A percentile compares a stretch with the other conserved stretches of the same genome.
phyloP scores from a whole-genome alignment of 2,329 filamentous ascomycete genomes.

The Lecanoromycetidae sp. region DNA sequence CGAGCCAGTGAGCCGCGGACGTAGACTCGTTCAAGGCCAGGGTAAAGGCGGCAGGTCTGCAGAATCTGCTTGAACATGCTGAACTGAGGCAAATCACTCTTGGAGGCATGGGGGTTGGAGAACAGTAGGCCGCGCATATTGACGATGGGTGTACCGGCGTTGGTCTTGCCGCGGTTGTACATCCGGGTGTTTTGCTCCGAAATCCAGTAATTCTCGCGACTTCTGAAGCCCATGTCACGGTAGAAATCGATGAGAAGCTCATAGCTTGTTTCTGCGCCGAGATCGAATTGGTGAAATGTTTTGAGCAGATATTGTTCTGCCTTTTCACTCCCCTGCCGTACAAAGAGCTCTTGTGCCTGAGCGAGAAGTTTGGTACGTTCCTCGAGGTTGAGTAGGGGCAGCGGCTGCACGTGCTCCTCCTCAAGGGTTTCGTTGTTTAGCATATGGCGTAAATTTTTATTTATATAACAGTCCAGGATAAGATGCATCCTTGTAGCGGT shows the following conservation, averaged over 20 bases:
- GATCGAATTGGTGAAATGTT: too few relatives aligned
- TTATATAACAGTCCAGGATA: not conserved
- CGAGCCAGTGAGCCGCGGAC: not conserved
- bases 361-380: not conserved
- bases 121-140: not conserved
- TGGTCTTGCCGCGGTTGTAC: too few relatives aligned
- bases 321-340: not conserved
- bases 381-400: not conserved
- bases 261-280: too few relatives aligned
- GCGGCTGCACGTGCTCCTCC: not conserved
- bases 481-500: not conserved
- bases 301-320: not conserved
- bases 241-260: too few relatives aligned
- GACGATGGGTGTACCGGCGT: too few relatives aligned
- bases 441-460: not conserved
- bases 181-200: too few relatives aligned
- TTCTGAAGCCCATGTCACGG: too few relatives aligned
- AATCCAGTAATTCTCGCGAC: too few relatives aligned
- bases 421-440: not conserved
- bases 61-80: not conserved
- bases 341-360: not conserved
- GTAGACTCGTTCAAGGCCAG: not conserved
- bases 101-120: not conserved
- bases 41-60: not conserved
- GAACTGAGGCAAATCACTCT: not conserved